Base-by-base conservation (phyloP, 2,329 filamentous ascomycete species). In the Pseudopyrenochaeta lycopersici region DNA sequence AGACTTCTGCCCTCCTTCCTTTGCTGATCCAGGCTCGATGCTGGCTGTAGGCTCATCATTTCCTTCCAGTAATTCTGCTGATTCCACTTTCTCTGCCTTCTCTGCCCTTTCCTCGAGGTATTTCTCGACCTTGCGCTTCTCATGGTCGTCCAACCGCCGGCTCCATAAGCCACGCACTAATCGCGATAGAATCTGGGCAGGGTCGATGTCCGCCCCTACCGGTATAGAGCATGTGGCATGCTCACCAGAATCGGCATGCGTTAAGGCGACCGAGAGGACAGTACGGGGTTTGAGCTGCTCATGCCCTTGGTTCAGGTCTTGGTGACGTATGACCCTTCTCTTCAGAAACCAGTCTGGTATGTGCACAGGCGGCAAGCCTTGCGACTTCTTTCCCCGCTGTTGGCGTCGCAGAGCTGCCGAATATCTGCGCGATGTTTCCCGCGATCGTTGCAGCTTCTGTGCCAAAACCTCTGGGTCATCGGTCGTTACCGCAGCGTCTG, bases 331-430 rank as follows among this genome's bases (percentile, higher is more conserved):
- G 23, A 90, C 80, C 49, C 83, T 83, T 17, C 77, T 71, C 33
- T 81, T 74, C 47, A 85, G 72, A 56, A 90, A 90, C 72, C 80
- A 82, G 50, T 79, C 72, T 0, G 88, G 86, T 12, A 90, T 74
- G 44, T 81, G 77, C 4, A 79, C 70, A 17, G 77, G 76, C 40
- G 74, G 73, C 12, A 76, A 58, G 12, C 70, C 73, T 30, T 71
- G 63, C 0, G 66, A 55, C 43, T 73, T 72, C 45, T 71, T 73
- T 27, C 64, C 63, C 30, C 71, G 57, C 47, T 73, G 69, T 20
- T 73, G 65, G 10, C 74, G 70, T 27, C 70, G 66, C 52, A 75
- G 55, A 36, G 72, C 72, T 14, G 72, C 70, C 20, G 70, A 63
- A 44, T 76, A 75, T 36, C 70, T 56, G 23, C 73, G 67, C 7